Percentiles rank a stretch among this genome's conserved stretches.
These are phyloP conservation scores for Hortiboletus campestris DNA, from an alignment of 768 basidiomycete genomes.

Conservation along the genomic window DNA sequence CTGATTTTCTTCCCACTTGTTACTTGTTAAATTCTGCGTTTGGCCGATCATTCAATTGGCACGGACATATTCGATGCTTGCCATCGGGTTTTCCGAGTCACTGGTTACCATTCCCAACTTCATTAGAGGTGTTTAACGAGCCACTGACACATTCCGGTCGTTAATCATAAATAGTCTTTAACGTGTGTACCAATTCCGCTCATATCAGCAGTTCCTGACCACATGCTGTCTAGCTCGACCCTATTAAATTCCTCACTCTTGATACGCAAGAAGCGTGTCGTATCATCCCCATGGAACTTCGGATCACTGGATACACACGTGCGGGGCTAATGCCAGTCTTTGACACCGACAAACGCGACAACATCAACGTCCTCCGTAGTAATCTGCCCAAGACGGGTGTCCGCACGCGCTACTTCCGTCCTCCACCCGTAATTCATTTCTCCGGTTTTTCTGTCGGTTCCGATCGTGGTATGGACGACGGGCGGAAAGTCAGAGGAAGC, in stretches of 20 bases:
- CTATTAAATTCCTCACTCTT: conserved; percentile 30
- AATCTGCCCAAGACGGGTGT: neutral
- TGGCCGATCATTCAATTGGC: neutral
- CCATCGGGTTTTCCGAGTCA: too few species aligned
- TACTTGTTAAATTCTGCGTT: neutral
- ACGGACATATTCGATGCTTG: neutral
- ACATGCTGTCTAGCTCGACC: conserved; percentile 18
- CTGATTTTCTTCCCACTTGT: neutral
- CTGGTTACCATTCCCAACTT: neutral
- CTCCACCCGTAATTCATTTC: conserved; percentile 52
- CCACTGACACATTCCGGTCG: neutral
- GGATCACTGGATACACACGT: conserved; percentile 37
- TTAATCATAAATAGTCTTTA: conserved; percentile 18
- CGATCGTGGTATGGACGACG: conserved; percentile 30
- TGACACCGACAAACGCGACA: neutral
- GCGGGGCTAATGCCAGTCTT: conserved; percentile 22
- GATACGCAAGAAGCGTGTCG: conserved; percentile 44
- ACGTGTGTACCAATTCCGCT: conserved; percentile 8
- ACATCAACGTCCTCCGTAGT: conserved; percentile 18
- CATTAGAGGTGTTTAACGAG: neutral
- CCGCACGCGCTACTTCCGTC: conserved; percentile 26
- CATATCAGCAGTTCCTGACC: neutral
- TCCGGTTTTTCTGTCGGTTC: conserved; percentile 45
- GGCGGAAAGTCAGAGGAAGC: conserved; percentile 39
- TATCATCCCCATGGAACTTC: conserved; percentile 54